Evolutionary conservation across 371 early-diverging fungal species (phyloP).

Genomic region (Mucor mucedo): DNA sequence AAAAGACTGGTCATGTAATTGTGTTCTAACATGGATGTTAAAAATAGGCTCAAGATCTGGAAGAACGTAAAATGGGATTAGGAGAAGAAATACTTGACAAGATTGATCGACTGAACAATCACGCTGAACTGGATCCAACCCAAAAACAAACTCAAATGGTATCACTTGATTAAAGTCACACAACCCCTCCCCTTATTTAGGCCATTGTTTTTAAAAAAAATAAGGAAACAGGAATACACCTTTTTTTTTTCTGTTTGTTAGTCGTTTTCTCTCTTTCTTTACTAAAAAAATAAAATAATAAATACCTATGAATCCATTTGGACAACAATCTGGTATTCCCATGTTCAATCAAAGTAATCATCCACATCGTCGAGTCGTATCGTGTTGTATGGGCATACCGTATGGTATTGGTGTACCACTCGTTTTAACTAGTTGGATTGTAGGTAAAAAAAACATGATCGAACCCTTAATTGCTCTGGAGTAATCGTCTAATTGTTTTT

Average conservation of each 20-base stretch:
- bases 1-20: background rate
- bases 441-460: conserved; percentile 8
- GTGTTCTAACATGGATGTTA: background rate
- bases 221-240: background rate
- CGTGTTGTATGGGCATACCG: conserved; percentile 10
- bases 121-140: background rate
- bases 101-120: background rate
- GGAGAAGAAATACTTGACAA: background rate
- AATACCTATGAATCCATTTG: conserved; percentile 7
- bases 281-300: background rate
- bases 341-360: background rate
- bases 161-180: too few species aligned
- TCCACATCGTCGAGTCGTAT: background rate
- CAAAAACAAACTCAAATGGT: too few species aligned
- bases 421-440: conserved; percentile 19
- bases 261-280: background rate
- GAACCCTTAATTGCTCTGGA: background rate
- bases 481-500: too few species aligned
- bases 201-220: background rate
- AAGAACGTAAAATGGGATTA: background rate
- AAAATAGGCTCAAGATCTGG: background rate
- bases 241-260: background rate
- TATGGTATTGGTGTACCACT: conserved; percentile 1
- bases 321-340: conserved; percentile 9
- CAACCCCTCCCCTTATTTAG: background rate